These are phyloP conservation scores for Aphanomyces astaci DNA, from an alignment of 352 stramenopile genomes.

Conservation along the genomic window DNA sequence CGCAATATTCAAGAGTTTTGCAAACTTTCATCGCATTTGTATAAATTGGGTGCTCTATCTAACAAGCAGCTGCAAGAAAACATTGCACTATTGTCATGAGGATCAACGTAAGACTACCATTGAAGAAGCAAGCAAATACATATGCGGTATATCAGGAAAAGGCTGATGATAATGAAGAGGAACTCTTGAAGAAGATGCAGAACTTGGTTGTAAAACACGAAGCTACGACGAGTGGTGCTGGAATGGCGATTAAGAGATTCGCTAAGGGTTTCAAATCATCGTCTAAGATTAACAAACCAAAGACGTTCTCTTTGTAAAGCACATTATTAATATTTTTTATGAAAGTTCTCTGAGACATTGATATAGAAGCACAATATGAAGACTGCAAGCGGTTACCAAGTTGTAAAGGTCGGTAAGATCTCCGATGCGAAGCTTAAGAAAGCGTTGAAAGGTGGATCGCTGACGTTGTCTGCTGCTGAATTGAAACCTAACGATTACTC, in stretches of 20 bases:
- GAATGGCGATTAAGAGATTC: neutral
- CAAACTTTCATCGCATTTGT: neutral
- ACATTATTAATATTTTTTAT: neutral
- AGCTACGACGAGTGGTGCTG: neutral
- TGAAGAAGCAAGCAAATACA: neutral
- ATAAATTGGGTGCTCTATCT: neutral
- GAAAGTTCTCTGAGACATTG: neutral
- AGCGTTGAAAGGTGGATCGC: neutral
- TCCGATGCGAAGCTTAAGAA: neutral
- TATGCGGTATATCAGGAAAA: neutral
- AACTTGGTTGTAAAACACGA: neutral
- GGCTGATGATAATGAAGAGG: neutral
- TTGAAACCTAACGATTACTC: neutral
- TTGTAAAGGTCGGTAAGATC: neutral
- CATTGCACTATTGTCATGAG: neutral
- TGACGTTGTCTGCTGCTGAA: neutral
- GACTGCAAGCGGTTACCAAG: neutral
- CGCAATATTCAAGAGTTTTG: neutral
- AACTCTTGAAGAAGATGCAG: neutral
- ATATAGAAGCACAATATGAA: neutral
- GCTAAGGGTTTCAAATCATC: neutral
- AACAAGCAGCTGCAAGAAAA: neutral
- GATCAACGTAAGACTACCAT: neutral
- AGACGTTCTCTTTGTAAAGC: constrained; percentile 1
- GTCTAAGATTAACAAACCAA: neutral